These are phyloP conservation scores for Coemansia sp. DNA, from an alignment of 192 early-diverging fungal genomes.

Conservation along the genomic window DNA sequence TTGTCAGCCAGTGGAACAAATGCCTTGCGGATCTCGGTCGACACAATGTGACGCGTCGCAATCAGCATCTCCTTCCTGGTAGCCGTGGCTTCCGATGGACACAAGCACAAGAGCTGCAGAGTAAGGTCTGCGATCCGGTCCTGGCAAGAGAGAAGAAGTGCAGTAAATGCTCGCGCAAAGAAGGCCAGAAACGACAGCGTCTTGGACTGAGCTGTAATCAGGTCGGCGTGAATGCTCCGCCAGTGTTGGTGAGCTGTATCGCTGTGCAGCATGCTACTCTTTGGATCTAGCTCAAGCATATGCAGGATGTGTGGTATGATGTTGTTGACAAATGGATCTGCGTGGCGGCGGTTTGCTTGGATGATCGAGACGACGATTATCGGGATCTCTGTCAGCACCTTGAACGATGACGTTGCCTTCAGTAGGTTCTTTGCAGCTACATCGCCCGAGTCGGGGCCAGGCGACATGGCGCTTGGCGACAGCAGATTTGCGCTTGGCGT, in stretches of 20 bases:
- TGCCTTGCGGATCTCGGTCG: slow-evolving; percentile 84
- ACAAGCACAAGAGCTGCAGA: slow-evolving; percentile 85
- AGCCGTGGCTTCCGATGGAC: slow-evolving; percentile 89
- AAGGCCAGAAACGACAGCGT: slow-evolving; percentile 98
- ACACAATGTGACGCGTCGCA: slow-evolving; percentile 92
- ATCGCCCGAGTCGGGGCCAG: slow-evolving; percentile 65
- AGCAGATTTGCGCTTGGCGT: slow-evolving; percentile 51
- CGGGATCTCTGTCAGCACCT: slow-evolving; percentile 97
- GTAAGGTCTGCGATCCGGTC: slow-evolving; percentile 87
- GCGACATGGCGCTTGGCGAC: slow-evolving; percentile 78
- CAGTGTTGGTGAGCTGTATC: slow-evolving; percentile 42
- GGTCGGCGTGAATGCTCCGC: slow-evolving; percentile 66
- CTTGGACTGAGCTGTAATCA: slow-evolving; percentile 97
- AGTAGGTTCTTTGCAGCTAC: slow-evolving; percentile 66
- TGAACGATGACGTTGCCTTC: slow-evolving; percentile 86
- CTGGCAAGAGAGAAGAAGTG: slow-evolving; percentile 70
- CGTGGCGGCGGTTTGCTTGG: slow-evolving; percentile 84
- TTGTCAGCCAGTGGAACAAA: slow-evolving; percentile 94
- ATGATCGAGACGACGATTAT: slow-evolving; percentile 97
- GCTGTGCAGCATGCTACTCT: slow-evolving; percentile 12
- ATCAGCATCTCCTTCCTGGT: slow-evolving; percentile 96
- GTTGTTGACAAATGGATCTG: slow-evolving; percentile 74
- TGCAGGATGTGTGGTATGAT: slow-evolving; percentile 89
- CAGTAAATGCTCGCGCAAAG: slow-evolving; percentile 81
- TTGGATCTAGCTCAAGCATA: slow-evolving; percentile 58